Evolutionary conservation across 768 basidiomycete species (phyloP), one percentile per base, ranked within the genome.

Genomic region (Mycena leptocephala): DNA sequence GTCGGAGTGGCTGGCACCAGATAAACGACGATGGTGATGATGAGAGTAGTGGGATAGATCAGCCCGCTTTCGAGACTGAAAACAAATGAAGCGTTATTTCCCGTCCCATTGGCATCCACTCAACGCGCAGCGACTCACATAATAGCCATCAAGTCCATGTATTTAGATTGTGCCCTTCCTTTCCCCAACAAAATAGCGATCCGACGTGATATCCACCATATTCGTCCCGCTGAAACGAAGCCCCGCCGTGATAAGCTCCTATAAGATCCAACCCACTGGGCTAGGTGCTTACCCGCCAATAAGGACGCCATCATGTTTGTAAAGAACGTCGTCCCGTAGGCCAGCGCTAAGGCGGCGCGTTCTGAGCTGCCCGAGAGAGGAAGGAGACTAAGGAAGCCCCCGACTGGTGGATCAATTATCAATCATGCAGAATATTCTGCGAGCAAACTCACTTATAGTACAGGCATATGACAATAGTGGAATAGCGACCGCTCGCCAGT

Each of bases 1-100:
- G 58, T 37, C 5, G 58, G 58, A 37, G 58, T 59, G 16, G 58
- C 58, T 59, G 58, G 58, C 58, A 59, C 33, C 58, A 59, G 33
- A 59, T 59, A 59, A 59, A 59, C 58, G 18, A 59, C 58, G 58
- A 59, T 59, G 58, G 58, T 59, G 58, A 59, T 22, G 58, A 59
- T 59, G 58, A 59, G 58, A 37, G 26, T 59, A 37, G 58, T 33
- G 33, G 58, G 55, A 30, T 56, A 56, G 28, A 56, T 56, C 30
- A 56, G 55, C 30, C 55, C 55, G 55, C 55, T 56, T 56, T 56
- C 30, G 30, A 56, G 55, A 32, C 55, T 56, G 55, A 33, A 55
- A 56, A 56, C 30, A 20, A 56, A 56, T 56, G 16, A 33, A 33
- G 30, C 55, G 33, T 56, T 24, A 56, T 59, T 59, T n/a, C 58